Percentiles rank a stretch among this genome's conserved stretches.
Conservation (phyloP, 108 stramenopile species). For the Skeletonema potamos region DNA sequence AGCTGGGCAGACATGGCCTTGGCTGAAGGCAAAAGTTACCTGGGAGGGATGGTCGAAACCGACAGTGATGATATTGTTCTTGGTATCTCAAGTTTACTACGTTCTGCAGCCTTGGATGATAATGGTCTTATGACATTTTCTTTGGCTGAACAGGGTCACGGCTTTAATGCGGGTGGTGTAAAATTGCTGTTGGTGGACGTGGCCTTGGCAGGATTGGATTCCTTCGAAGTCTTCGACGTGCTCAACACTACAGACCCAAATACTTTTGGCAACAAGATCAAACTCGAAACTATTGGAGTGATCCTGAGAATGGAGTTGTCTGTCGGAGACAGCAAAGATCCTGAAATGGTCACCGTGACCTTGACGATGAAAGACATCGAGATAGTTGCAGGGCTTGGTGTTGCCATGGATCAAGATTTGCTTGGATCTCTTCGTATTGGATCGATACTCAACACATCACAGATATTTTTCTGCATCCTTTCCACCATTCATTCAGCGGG, state of each 20-base stretch:
- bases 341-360: conserved; percentile 45
- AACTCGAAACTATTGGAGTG: conserved; percentile 42
- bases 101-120: conserved; percentile 46
- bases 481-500: conserved; percentile 38
- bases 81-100: conserved; percentile 47
- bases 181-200: conserved; percentile 45
- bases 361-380: conserved; percentile 49
- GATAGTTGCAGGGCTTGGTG: conserved; percentile 42
- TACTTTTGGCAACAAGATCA: conserved; percentile 49
- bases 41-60: conserved; percentile 33
- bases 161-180: conserved; percentile 40
- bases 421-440: conserved; percentile 41
- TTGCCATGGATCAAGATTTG: conserved; percentile 58
- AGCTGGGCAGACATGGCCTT: conserved; percentile 51
- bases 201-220: conserved; percentile 57
- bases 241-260: conserved; percentile 48
- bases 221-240: conserved; percentile 44
- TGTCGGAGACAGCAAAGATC: conserved; percentile 27
- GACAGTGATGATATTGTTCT: conserved; percentile 25
- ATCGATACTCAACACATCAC: conserved; percentile 32
- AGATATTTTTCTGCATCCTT: conserved; percentile 40
- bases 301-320: conserved; percentile 49
- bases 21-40: conserved; percentile 37
- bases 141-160: conserved; percentile 43
- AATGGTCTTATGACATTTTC: conserved; percentile 44